A percentile compares a stretch with the other conserved stretches of the same genome.
Evolutionary conservation across 1,139 yeast species (phyloP).

Genomic region (Geotrichum aggregatum): DNA sequence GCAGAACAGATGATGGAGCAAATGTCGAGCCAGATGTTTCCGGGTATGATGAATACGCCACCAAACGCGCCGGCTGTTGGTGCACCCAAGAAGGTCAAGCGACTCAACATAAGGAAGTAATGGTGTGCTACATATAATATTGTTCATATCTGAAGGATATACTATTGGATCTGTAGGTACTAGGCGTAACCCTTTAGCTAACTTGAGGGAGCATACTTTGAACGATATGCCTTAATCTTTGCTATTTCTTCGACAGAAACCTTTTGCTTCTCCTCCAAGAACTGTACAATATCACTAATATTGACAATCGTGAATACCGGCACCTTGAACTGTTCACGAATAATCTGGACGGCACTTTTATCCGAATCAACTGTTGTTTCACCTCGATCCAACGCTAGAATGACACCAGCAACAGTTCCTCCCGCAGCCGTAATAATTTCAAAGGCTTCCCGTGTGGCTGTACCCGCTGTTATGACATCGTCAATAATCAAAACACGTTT

Average conservation of each 20-base stretch:
- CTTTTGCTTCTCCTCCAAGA: slow-evolving; percentile 48
- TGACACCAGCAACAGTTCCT: slow-evolving; percentile 76
- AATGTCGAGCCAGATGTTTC: slow-evolving; percentile 36
- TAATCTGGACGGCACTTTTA: slow-evolving; percentile 76
- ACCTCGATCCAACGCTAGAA: slow-evolving; percentile 92
- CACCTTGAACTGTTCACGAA: slow-evolving; percentile 63
- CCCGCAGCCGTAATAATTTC: slow-evolving; percentile 65
- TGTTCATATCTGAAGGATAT: no score
- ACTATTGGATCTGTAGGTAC: neutral
- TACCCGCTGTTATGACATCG: slow-evolving; percentile 98
- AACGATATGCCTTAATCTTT: slow-evolving; percentile 37
- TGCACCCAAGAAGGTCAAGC: slow-evolving; percentile 28
- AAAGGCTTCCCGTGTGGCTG: slow-evolving; percentile 94
- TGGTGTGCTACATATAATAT: no score
- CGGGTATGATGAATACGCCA: slow-evolving; percentile 27
- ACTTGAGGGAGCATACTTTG: slow-evolving; percentile 29
- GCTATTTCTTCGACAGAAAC: slow-evolving; percentile 42
- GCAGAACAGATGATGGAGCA: slow-evolving; percentile 58
- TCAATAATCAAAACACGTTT: slow-evolving; percentile 81
- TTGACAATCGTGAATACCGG: slow-evolving; percentile 82
- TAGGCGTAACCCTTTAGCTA: neutral
- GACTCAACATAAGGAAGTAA: slow-evolving; percentile 27
- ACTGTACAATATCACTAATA: slow-evolving; percentile 66
- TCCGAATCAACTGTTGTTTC: slow-evolving; percentile 71
- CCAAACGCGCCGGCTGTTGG: slow-evolving; percentile 22